phyloP scores from a whole-genome alignment of 805 yeast genomes.

The Millerozyma acaciae region DNA sequence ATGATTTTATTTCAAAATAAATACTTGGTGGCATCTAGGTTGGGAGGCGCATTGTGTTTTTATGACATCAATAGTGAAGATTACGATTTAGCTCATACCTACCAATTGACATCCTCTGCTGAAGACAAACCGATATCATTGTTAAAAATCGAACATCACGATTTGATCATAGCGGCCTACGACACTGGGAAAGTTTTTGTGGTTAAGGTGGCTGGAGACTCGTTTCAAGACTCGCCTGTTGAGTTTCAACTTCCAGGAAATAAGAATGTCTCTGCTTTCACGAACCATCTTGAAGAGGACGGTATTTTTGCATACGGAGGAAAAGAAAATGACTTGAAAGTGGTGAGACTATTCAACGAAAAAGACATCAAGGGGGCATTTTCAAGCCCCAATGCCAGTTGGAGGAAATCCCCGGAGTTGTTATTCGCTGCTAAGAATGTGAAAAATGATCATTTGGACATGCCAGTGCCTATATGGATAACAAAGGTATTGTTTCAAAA shows the following conservation, averaged over 20 bases:
- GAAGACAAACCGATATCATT: slow-evolving; percentile 33
- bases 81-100: slow-evolving; percentile 32
- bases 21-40: slow-evolving; percentile 40
- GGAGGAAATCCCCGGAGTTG: slow-evolving; percentile 14
- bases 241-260: slow-evolving; percentile 27
- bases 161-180: slow-evolving; percentile 42
- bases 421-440: slow-evolving; percentile 79
- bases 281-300: slow-evolving; percentile 42
- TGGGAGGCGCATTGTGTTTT: slow-evolving; percentile 40
- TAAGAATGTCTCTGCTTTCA: slow-evolving; percentile 49
- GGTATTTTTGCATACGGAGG: slow-evolving; percentile 81
- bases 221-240: slow-evolving; percentile 30
- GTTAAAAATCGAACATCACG: slow-evolving; percentile 22
- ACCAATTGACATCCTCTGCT: slow-evolving; percentile 17
- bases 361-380: slow-evolving; percentile 15
- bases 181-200: slow-evolving; percentile 42
- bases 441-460: slow-evolving; percentile 70
- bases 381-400: slow-evolving; percentile 11
- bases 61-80: slow-evolving; percentile 35
- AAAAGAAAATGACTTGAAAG: slow-evolving; percentile 67
- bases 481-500: slow-evolving; percentile 49
- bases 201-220: slow-evolving; percentile 24
- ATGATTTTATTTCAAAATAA: slow-evolving; percentile 26
- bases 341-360: slow-evolving; percentile 35
- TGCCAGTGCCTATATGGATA: slow-evolving; percentile 82